These are phyloP conservation scores for Epichloe aotearoae DNA, from an alignment of 2,329 filamentous ascomycete genomes.

Conservation along the genomic window DNA sequence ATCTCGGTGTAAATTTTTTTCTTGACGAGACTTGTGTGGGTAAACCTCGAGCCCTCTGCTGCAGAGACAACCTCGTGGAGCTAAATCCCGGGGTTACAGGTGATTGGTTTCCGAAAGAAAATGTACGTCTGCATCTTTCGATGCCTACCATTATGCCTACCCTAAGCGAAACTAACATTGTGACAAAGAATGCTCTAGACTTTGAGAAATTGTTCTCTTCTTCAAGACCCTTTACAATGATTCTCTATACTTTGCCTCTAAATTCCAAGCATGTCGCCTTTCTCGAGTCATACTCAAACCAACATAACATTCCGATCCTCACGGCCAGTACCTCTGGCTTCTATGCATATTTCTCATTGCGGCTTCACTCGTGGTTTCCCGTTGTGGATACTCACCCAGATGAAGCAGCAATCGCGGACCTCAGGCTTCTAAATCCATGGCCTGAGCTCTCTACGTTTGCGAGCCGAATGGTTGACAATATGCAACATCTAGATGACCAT, in stretches of 20 bases:
- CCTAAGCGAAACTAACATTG: constrained; percentile 4
- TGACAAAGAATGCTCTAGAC: constrained; percentile 17
- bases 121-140: constrained; percentile 12
- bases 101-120: constrained; percentile 44
- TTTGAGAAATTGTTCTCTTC: constrained; percentile 28
- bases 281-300: constrained; percentile 33
- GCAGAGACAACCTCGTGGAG: constrained; percentile 65
- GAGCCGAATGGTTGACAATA: constrained; percentile 49
- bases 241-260: constrained; percentile 42
- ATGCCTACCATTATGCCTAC: constrained; percentile 1
- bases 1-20: constrained; percentile 96
- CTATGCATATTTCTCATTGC: constrained; percentile 76
- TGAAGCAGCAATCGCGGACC: constrained; percentile 68
- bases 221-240: constrained; percentile 34
- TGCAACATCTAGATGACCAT: constrained; percentile 60
- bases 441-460: constrained; percentile 61
- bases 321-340: constrained; percentile 84
- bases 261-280: constrained; percentile 27
- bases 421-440: constrained; percentile 79
- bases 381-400: constrained; percentile 95
- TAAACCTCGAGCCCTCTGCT: constrained; percentile 64
- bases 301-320: constrained; percentile 58
- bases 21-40: constrained; percentile 68
- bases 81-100: constrained; percentile 88
- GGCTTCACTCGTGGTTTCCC: constrained; percentile 67